These are phyloP conservation scores for Tylopilus intermedius DNA, from an alignment of 768 basidiomycete genomes.

Conservation along the genomic window DNA sequence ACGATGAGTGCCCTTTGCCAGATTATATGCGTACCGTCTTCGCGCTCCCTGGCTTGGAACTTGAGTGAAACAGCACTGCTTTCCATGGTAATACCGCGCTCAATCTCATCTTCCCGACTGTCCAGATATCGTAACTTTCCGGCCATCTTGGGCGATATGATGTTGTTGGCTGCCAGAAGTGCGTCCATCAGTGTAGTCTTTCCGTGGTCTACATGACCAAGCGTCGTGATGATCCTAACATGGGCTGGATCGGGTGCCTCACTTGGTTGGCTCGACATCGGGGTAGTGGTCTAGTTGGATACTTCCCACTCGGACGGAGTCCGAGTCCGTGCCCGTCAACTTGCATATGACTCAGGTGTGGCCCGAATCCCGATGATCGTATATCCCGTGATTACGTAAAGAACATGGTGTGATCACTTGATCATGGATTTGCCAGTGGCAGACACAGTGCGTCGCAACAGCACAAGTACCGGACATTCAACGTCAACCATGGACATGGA, in stretches of 20 bases:
- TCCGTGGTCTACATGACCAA: conserved; percentile 92
- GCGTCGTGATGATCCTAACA: conserved; percentile 76
- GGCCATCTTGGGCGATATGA: conserved; percentile 90
- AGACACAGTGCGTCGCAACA: too few species aligned
- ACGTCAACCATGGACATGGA: too few species aligned
- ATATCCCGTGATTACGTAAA: too few species aligned
- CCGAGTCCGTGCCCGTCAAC: background rate
- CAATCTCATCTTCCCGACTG: conserved; percentile 93
- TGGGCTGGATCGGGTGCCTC: conserved; percentile 36
- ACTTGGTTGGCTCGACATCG: conserved; percentile 20
- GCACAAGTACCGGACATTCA: too few species aligned
- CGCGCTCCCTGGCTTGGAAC: conserved; percentile 72
- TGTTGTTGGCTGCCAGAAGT: conserved; percentile 93
- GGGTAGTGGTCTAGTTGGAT: conserved; percentile 1
- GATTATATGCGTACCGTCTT: conserved; percentile 50
- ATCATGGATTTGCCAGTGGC: too few species aligned
- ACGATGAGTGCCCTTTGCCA: conserved; percentile 14
- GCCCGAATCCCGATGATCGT: too few species aligned
- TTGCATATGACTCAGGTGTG: background rate
- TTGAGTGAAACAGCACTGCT: conserved; percentile 88
- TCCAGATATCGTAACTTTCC: conserved; percentile 96
- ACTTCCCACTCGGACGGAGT: background rate
- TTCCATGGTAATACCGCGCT: conserved; percentile 99
- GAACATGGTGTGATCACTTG: too few species aligned
- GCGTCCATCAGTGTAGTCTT: conserved; percentile 96